Evolutionary conservation across 371 early-diverging fungal genomes (phyloP).

Genomic region (Syncephalastrum racemosum): DNA sequence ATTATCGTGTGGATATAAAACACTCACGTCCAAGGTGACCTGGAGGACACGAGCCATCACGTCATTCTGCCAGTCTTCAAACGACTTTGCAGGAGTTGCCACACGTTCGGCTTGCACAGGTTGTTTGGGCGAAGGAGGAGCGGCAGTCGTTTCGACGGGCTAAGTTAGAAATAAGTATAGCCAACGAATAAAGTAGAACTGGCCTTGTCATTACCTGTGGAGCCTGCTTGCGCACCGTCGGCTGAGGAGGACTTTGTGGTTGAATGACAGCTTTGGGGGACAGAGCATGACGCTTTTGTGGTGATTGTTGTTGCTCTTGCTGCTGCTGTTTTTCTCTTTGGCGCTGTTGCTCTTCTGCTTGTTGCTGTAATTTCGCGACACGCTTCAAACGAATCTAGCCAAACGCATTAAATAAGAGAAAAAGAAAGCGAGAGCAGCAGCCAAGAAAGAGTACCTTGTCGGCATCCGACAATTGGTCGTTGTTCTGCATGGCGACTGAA

Average conservation of each 20-base stretch:
- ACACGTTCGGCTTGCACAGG: constrained; percentile 13
- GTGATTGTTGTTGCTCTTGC: constrained; percentile 3
- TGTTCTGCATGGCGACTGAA: constrained; percentile 7
- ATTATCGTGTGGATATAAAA: not conserved
- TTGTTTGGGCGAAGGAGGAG: constrained; percentile 18
- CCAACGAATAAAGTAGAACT: not conserved
- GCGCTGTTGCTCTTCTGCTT: constrained; percentile 26
- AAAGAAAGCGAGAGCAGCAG: not conserved
- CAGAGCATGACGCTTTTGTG: not conserved
- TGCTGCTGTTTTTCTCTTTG: constrained; percentile 10
- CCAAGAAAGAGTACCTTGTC: constrained; percentile 13
- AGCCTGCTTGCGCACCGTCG: not conserved
- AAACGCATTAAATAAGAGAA: not conserved
- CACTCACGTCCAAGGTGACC: constrained; percentile 77
- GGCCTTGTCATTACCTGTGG: not conserved
- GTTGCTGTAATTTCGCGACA: constrained; percentile 63
- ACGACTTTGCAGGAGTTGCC: constrained; percentile 51
- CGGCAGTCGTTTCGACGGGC: constrained; percentile 7
- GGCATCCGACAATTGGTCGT: constrained; percentile 22
- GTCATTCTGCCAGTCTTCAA: constrained; percentile 87
- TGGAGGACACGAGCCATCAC: constrained; percentile 78
- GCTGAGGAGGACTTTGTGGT: not conserved
- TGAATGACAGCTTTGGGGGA: not conserved
- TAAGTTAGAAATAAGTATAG: not conserved
- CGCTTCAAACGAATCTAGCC: constrained; percentile 71